phyloP scores from a whole-genome alignment of 345 rosid genomes.

The Jatropha curcas region DNA sequence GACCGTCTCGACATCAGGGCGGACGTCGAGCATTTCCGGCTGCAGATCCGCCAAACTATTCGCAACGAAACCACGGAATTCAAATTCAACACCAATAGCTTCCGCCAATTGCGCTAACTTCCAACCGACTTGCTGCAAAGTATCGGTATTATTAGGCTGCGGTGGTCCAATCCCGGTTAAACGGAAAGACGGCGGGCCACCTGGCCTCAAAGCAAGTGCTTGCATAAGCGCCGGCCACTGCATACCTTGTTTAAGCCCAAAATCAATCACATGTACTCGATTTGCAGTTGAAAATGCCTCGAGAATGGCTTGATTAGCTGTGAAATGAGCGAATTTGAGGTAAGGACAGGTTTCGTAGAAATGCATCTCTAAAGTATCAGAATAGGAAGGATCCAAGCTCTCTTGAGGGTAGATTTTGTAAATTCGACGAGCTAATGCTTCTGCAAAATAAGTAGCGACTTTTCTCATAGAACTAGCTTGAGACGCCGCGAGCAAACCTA shows the following conservation, averaged over 20 bases:
- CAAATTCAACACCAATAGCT: slow-evolving; percentile 32
- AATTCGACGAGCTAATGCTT: slow-evolving; percentile 35
- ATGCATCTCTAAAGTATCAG: slow-evolving; percentile 36
- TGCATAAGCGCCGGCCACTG: slow-evolving; percentile 40
- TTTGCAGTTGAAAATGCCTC: slow-evolving; percentile 30
- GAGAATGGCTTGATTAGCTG: slow-evolving; percentile 35
- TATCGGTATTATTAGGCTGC: slow-evolving; percentile 28
- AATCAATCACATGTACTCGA: slow-evolving; percentile 37
- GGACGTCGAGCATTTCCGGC: slow-evolving; percentile 32
- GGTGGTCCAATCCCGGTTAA: slow-evolving; percentile 33
- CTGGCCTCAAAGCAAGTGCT: slow-evolving; percentile 29
- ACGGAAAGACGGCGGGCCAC: slow-evolving; percentile 30
- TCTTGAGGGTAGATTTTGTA: slow-evolving; percentile 32
- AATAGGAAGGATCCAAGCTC: slow-evolving; percentile 21
- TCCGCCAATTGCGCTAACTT: slow-evolving; percentile 32
- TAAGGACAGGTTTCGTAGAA: slow-evolving; percentile 35
- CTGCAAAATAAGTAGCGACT: slow-evolving; percentile 32
- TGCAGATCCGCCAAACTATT: slow-evolving; percentile 34
- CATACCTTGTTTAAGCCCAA: slow-evolving; percentile 39
- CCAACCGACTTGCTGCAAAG: slow-evolving; percentile 38
- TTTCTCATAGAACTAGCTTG: slow-evolving; percentile 37
- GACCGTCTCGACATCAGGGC: slow-evolving; percentile 31
- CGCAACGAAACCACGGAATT: slow-evolving; percentile 39
- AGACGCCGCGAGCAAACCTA: slow-evolving; percentile 30
- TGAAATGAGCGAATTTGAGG: slow-evolving; percentile 32